Percentiles rank a stretch among this genome's conserved stretches.
Evolutionary conservation across 2,329 filamentous ascomycete species (phyloP).

Genomic region (Cryphonectria japonica): DNA sequence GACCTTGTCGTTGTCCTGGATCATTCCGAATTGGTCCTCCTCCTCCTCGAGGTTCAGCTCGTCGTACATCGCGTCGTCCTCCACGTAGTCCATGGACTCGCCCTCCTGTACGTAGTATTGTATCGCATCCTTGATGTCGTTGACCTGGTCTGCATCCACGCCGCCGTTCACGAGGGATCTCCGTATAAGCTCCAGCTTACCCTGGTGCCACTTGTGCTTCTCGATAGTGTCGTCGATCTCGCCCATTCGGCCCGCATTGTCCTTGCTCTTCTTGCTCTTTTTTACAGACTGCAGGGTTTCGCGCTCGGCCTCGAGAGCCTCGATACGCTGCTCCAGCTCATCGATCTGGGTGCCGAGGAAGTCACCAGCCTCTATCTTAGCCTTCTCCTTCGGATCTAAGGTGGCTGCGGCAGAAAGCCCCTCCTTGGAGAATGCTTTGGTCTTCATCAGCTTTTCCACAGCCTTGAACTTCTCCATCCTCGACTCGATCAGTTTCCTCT

Average conservation of each 20-base stretch:
- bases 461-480: conserved; percentile 99
- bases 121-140: conserved; percentile 88
- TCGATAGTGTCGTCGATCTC: conserved; percentile 85
- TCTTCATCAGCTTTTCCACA: conserved; percentile 99
- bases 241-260: conserved; percentile 76
- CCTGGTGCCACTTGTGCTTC: conserved; percentile 94
- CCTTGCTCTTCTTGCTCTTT: conserved; percentile 84
- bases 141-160: conserved; percentile 84
- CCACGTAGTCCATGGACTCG: conserved; percentile 85
- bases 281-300: conserved; percentile 87
- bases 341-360: conserved; percentile 89
- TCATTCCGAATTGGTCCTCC: conserved; percentile 84
- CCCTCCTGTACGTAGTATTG: conserved; percentile 94
- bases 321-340: conserved; percentile 91
- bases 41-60: conserved; percentile 92
- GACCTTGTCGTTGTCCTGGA: conserved; percentile 77
- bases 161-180: conserved; percentile 91
- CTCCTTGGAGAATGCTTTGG: conserved; percentile 98
- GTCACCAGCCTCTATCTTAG: conserved; percentile 84
- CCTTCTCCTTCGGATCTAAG: conserved; percentile 96
- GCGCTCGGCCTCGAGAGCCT: conserved; percentile 86
- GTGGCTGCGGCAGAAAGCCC: conserved; percentile 89
- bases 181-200: conserved; percentile 87
- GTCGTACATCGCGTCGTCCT: conserved; percentile 95
- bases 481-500: conserved; percentile 96